A percentile compares a stretch with the other conserved stretches of the same genome.
These are phyloP conservation scores for Cryptococcus maquisensis DNA, from an alignment of 1,284 basidiomycete genomes.

Conservation along the genomic window DNA sequence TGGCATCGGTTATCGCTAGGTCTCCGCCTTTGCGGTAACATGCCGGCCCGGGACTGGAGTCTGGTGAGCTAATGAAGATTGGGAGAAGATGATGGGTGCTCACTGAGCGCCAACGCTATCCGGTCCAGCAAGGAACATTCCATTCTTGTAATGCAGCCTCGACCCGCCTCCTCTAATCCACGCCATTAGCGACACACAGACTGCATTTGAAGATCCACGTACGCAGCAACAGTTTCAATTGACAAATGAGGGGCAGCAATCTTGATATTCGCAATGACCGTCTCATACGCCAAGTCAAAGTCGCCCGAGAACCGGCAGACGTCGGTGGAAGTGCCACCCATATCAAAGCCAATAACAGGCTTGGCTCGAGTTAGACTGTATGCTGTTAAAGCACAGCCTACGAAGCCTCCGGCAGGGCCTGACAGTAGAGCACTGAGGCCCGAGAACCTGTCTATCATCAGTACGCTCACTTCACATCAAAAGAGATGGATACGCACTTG, in stretches of 20 bases:
- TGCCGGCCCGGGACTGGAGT: constrained; percentile 27
- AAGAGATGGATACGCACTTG: constrained; percentile 23
- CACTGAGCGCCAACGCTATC: constrained; percentile 47
- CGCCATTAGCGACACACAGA: constrained; percentile 74
- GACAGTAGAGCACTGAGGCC: constrained; percentile 29
- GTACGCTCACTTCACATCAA: background rate
- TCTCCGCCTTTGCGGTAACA: constrained; percentile 49
- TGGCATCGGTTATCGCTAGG: constrained; percentile 49
- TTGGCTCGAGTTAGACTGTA: constrained; percentile 23
- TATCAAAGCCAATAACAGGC: constrained; percentile 20
- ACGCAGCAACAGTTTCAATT: constrained; percentile 67
- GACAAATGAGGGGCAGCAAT: constrained; percentile 83
- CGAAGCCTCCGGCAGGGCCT: constrained; percentile 53
- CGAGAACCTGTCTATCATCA: constrained; percentile 14
- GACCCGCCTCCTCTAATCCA: constrained; percentile 57
- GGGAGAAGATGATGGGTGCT: background rate
- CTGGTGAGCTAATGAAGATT: constrained; percentile 29
- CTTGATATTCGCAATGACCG: constrained; percentile 82
- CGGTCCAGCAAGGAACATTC: constrained; percentile 33
- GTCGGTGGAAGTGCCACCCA: constrained; percentile 67
- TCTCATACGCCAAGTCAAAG: constrained; percentile 84
- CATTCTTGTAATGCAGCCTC: constrained; percentile 44
- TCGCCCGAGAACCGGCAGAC: constrained; percentile 80
- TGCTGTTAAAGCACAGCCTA: constrained; percentile 47
- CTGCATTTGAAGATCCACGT: constrained; percentile 73